These are phyloP conservation scores for Fusarium gaditjirri DNA, from an alignment of 2,329 filamentous ascomycete species.

Conservation along the genomic window DNA sequence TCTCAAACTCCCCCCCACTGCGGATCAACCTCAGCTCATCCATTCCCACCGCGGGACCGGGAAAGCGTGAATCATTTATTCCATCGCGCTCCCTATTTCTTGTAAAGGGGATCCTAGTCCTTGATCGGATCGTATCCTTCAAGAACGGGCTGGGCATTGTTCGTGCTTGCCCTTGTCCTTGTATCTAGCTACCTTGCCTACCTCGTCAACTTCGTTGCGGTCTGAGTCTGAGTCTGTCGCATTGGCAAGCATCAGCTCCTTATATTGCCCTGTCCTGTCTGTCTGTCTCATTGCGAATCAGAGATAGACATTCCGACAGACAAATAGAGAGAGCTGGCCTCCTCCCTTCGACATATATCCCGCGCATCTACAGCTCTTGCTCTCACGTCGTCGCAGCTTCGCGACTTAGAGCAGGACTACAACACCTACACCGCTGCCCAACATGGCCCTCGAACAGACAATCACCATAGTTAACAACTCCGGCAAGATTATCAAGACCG, in stretches of 20 bases:
- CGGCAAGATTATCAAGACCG: conserved; percentile 89
- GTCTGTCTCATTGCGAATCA: conserved; percentile 18
- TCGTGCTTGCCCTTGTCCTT: conserved; percentile 11
- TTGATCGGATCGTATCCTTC: conserved; percentile 23
- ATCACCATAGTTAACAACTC: conserved; percentile 91
- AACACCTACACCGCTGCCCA: conserved; percentile 35
- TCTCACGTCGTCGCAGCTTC: not conserved
- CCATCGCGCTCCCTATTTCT: conserved; percentile 8
- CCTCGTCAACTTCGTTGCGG: conserved; percentile 22
- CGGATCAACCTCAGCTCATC: conserved; percentile 33
- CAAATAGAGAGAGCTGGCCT: conserved; percentile 42
- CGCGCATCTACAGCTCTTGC: conserved; percentile 2
- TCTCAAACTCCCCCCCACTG: conserved; percentile 26
- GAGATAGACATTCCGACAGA: conserved; percentile 7
- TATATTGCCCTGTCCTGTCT: not conserved
- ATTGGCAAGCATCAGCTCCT: conserved; percentile 17
- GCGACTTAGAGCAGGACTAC: conserved; percentile 15
- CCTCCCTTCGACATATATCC: conserved; percentile 17
- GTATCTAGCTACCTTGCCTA: conserved; percentile 17
- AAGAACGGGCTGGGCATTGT: conserved; percentile 21
- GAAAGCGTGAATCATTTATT: conserved; percentile 36
- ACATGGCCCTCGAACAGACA: conserved; percentile 70
- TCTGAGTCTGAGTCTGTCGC: conserved; percentile 16
- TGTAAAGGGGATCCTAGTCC: conserved; percentile 33
- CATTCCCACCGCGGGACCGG: conserved; percentile 36